Conservation (phyloP, 345 rosid genomes). For the Streptanthus diversifolius region DNA sequence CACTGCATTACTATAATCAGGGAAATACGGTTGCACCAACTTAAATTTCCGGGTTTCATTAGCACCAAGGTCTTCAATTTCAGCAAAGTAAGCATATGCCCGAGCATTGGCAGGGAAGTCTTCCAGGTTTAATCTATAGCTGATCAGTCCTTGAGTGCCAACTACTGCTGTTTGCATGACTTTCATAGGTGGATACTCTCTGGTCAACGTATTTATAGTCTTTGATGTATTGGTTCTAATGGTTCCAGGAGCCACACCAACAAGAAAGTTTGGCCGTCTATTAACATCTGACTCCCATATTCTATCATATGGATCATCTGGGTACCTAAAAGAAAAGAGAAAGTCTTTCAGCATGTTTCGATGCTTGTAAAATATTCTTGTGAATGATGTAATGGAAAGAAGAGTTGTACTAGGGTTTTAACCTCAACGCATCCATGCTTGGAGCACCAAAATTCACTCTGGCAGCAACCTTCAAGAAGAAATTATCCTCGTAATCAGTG, state of each 20-base stretch:
- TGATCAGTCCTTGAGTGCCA: slow-evolving; percentile 67
- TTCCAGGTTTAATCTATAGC: slow-evolving; percentile 82
- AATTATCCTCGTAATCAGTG: slow-evolving; percentile 75
- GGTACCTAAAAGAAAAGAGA: slow-evolving; percentile 71
- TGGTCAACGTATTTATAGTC: slow-evolving; percentile 50
- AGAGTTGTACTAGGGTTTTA: slow-evolving; percentile 24
- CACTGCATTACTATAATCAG: slow-evolving; percentile 87
- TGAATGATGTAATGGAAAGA: slow-evolving; percentile 5
- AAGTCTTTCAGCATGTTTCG: neutral
- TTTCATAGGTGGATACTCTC: slow-evolving; percentile 95
- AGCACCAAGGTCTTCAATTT: slow-evolving; percentile 66
- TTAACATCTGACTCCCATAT: slow-evolving; percentile 92
- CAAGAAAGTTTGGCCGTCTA: slow-evolving; percentile 80
- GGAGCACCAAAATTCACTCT: slow-evolving; percentile 93
- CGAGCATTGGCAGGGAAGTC: slow-evolving; percentile 96
- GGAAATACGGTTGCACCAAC: slow-evolving; percentile 53
- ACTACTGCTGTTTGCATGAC: slow-evolving; percentile 98
- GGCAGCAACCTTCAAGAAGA: slow-evolving; percentile 83
- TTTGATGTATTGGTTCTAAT: slow-evolving; percentile 64
- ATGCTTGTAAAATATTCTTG: neutral
- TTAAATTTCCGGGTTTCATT: slow-evolving; percentile 82
- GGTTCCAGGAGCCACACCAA: slow-evolving; percentile 83
- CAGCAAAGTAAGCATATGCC: slow-evolving; percentile 91
- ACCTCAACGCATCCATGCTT: slow-evolving; percentile 65
- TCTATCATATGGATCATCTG: slow-evolving; percentile 98